Base-by-base conservation (phyloP, 208 protist genomes). In the Polymyxa betae region DNA sequence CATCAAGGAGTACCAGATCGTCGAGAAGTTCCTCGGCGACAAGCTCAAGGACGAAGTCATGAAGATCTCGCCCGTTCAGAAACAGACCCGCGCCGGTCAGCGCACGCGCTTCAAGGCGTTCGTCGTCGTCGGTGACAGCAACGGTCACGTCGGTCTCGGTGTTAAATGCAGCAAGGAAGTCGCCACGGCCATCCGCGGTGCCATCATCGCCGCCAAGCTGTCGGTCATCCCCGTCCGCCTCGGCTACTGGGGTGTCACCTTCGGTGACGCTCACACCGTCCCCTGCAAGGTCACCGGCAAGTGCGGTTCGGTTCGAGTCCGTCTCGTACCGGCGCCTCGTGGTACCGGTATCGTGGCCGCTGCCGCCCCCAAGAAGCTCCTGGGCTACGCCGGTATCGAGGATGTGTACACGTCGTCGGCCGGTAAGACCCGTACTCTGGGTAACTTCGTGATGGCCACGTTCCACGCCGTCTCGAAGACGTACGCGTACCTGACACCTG, bases 1-100 rank as follows among this genome's bases (percentile, higher is more conserved):
- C 94, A 98, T 99, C 96, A 99, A 99, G 96, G 99, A 99, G 95
- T 94, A 96, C 94, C 97, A 99, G 96, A 99, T 99, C 94, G 95
- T 99, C 90, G 98, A 99, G 92, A 91, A 96, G 88, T 99, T 99
- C 95, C 95, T 99, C 89, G 88, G 88, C 40, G 41, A 92, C 43
- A 92, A 68, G 41, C 95, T 98, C 35, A 96, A 97, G 92, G 96
- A 98, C 90, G 96, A 98, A 92, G 98, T 99, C 90, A 98, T 99
- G 96, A 98, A 98, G 94, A 98, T 99, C 92, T 97, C 97, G 94
- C 97, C 98, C 90, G 98, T 99, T 68, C 98, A 99, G 96, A 99
- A 99, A 97, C 98, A 99, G 94, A 99, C 98, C 87, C 94, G 94
- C 93, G 98, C 99, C 92, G 99, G 99, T 96, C 98, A 99, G 96